Evolutionary conservation across 2,329 filamentous ascomycete genomes (phyloP), one percentile per base, ranked within the genome.

Genomic region (Pezicula radicicola): DNA sequence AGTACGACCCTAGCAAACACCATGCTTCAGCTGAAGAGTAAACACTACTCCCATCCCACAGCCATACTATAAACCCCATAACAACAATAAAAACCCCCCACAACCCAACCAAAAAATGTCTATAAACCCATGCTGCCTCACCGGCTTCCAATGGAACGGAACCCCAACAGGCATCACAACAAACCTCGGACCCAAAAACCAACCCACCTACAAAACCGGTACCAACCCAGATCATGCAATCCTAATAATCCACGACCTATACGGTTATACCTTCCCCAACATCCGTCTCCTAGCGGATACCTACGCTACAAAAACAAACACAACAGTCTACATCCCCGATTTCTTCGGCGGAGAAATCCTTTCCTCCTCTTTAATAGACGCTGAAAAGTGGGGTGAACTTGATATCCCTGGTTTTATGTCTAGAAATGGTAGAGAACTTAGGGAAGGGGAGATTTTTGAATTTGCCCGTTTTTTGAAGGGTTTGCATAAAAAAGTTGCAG

Each of bases 181-280:
- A 4, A 71, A 61, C 15, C 62, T 76, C 3, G 66, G 25, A 25
- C 6, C 25, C 25, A 25, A 61, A 8, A 55, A 58, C 18, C 63
- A 63, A 19, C 46, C 70, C 13, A 55, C 60, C 30, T 77, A 76
- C 55, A 61, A 74, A 19, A 60, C 68, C 0, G 72, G 72, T 3
- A 52, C 55, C 16, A 71, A 69, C 45, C 48, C 59, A 12, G 53
- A 69, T 3, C 57, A 63, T 0, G 70, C 71, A 2, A 60, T 75
- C 16, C 50, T 75, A 0, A 28, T 71, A 48, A 61, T 75, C 35
- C 64, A 68, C 42, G 72, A 74, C 46, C 57, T 75, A 15, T 65
- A 73, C 6, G 72, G 73, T 36, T 78, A 74, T 73, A 72, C 57
- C 2, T 74, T 75, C 46, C 59, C 63, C 25, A 79, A 78, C 54